A percentile compares a stretch with the other conserved stretches of the same genome.
These are phyloP conservation scores for Globisporangium uncinulatum DNA, from an alignment of 352 stramenopile species.

Conservation along the genomic window DNA sequence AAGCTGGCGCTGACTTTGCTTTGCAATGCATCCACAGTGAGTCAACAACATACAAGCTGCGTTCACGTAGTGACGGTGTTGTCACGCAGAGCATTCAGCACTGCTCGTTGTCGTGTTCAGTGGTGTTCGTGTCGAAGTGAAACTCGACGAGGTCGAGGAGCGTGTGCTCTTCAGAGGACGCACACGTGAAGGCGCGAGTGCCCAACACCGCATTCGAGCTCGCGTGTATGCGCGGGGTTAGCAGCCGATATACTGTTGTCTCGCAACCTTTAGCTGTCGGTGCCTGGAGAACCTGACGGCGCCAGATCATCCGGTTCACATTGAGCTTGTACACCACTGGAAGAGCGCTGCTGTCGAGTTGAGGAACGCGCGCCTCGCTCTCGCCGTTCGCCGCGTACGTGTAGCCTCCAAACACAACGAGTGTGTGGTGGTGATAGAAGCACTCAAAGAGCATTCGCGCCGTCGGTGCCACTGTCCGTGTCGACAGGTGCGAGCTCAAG, in stretches of 20 bases:
- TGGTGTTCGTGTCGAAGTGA: conserved; percentile 1
- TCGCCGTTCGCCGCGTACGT: conserved; percentile 36
- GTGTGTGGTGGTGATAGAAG: conserved; percentile 30
- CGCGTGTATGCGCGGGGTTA: conserved; percentile 21
- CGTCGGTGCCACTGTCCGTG: conserved; percentile 17
- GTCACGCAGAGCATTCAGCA: background rate
- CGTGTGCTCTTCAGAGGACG: conserved; percentile 2
- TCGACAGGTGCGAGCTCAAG: conserved; percentile 30
- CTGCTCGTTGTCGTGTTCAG: no score
- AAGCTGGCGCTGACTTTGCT: no score
- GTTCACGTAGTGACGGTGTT: no score
- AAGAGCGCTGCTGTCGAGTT: conserved; percentile 16
- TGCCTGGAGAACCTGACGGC: conserved; percentile 17
- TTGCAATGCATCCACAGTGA: no score
- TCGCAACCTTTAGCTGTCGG: no score
- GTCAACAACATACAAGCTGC: no score
- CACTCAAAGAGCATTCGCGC: conserved; percentile 47
- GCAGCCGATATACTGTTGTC: conserved; percentile 1
- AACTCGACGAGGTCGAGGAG: conserved; percentile 31
- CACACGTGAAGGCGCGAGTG: conserved; percentile 19
- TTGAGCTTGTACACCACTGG: conserved; percentile 52
- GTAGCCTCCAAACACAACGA: conserved; percentile 46
- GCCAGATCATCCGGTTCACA: conserved; percentile 64
- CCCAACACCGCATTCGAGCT: conserved; percentile 30
- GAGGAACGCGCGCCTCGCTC: conserved; percentile 28